These are phyloP conservation scores for Ceratobasidium sp. DNA, from an alignment of 1,284 basidiomycete genomes.

Conservation along the genomic window DNA sequence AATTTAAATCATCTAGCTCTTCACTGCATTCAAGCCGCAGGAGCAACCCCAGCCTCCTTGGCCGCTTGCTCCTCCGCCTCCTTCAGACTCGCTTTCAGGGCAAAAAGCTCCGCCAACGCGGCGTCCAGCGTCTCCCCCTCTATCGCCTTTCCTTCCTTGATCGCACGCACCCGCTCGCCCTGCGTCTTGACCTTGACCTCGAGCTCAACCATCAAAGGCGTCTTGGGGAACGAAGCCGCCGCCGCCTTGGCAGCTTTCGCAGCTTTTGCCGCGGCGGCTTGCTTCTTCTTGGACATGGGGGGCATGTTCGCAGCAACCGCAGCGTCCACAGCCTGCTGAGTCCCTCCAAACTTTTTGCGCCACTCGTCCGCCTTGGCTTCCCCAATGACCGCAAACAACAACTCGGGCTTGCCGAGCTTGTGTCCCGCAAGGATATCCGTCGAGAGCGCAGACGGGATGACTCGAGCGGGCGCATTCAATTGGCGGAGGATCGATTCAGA, in stretches of 20 bases:
- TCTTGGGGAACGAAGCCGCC: constrained; percentile 50
- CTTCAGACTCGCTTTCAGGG: constrained; percentile 61
- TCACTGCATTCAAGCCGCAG: constrained; percentile 7
- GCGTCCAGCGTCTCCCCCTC: constrained; percentile 56
- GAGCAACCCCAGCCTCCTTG: constrained; percentile 3
- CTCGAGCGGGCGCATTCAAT: constrained; percentile 85
- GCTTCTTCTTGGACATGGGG: constrained; percentile 51
- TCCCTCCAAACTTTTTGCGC: constrained; percentile 69
- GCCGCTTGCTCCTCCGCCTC: constrained; percentile 49
- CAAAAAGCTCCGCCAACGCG: constrained; percentile 59
- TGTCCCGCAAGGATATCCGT: constrained; percentile 69
- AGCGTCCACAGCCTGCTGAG: constrained; percentile 49
- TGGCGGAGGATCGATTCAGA: constrained; percentile 86
- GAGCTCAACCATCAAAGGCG: constrained; percentile 54
- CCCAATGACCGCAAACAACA: constrained; percentile 70
- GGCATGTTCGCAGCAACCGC: constrained; percentile 45
- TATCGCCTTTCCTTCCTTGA: constrained; percentile 59
- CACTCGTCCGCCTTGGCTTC: constrained; percentile 67
- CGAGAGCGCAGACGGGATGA: constrained; percentile 65
- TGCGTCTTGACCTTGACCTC: constrained; percentile 60
- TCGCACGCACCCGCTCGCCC: constrained; percentile 59
- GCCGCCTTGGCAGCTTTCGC: constrained; percentile 49
- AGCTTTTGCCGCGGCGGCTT: constrained; percentile 50
- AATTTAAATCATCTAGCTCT: constrained; percentile 9
- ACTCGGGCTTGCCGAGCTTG: constrained; percentile 64